These are phyloP conservation scores for Camellia sinensis DNA, from an alignment of 148 eudicot species.

Conservation along the genomic window DNA sequence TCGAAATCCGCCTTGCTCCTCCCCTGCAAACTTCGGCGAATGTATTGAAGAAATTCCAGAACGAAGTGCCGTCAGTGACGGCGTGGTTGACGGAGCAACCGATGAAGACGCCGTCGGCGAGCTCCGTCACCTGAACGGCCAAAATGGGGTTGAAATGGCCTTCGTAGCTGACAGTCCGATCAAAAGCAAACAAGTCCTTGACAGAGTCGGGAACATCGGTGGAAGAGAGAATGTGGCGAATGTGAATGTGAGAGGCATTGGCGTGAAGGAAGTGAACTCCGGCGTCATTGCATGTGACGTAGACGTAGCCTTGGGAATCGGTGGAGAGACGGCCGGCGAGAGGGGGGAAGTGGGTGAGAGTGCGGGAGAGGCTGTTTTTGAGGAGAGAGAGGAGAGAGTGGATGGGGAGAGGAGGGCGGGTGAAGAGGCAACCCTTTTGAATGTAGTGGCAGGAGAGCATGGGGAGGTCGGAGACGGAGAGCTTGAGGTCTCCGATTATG, in stretches of 20 bases:
- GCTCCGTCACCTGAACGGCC: slow-evolving; percentile 59
- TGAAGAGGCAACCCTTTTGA: slow-evolving; percentile 63
- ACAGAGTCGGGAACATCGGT: slow-evolving; percentile 23
- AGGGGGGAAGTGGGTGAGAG: slow-evolving; percentile 42
- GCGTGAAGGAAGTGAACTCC: slow-evolving; percentile 55
- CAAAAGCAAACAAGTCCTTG: slow-evolving; percentile 31
- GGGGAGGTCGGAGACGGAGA: slow-evolving; percentile 71
- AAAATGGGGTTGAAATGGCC: slow-evolving; percentile 45
- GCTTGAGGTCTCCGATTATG: slow-evolving; percentile 34
- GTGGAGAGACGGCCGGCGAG: slow-evolving; percentile 43
- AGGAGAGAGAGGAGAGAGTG: slow-evolving; percentile 26
- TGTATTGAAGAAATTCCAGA: slow-evolving; percentile 51
- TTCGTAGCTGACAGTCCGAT: slow-evolving; percentile 29
- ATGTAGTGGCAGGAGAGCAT: slow-evolving; percentile 83
- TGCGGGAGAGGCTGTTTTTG: slow-evolving; percentile 23
- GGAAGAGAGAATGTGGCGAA: slow-evolving; percentile 24
- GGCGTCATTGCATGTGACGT: slow-evolving; percentile 41
- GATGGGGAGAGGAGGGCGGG: slow-evolving; percentile 41
- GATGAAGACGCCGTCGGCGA: slow-evolving; percentile 53
- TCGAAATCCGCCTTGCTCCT: slow-evolving; percentile 14
- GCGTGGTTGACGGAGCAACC: slow-evolving; percentile 56
- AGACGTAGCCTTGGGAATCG: slow-evolving; percentile 25
- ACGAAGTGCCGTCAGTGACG: slow-evolving; percentile 53
- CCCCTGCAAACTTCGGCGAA: slow-evolving; percentile 40
- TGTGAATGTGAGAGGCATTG: slow-evolving; percentile 7